Evolutionary conservation across 1,284 basidiomycete species (phyloP), one percentile per base, ranked within the genome.

Genomic region (Sporisorium graminicola): DNA sequence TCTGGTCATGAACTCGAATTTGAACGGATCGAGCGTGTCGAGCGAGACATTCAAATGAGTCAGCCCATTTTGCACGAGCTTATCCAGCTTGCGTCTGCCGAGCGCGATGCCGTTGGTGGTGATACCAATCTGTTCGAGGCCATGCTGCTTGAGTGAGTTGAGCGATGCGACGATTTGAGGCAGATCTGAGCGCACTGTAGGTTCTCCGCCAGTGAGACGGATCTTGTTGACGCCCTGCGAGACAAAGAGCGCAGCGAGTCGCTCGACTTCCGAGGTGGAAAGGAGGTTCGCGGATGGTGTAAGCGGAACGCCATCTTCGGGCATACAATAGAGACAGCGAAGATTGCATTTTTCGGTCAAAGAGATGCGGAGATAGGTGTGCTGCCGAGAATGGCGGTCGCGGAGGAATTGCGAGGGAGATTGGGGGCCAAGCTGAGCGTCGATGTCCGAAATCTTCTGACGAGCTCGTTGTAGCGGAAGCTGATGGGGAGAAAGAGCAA

Each of bases 271-370:
- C 57, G 91, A 89, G 67, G 94, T 90, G 1, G 92, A 90, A 37
- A 95, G 88, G 65, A 94, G 89, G 65, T 92, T 88, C 10, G 87
- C 87, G 40, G 88, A 87, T 2, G 93, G 93, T 10, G 92, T 92
- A 22, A 95, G 88, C 55, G 91, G 89, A 0, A 94, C 87, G 37
- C 93, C 93, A 79, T 93, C 91, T 63, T 89, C 90, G 2, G 93
- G 94, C 94, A 95, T 95, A 82, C 94, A 95, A 82, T 95, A 95
- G 80, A 93, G 78, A 92, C 94, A 95, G 86, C 94, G 89, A 59
- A 95, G 87, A 86, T 95, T 95, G 86, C 94, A 95, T 65, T 90
- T 88, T 85, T 95, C 94, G 0, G 94, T 94, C 46, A 95, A 87
- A 3, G 92, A 94, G 66, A 94, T 93, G 51, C 93, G 89, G 16